These are phyloP conservation scores for Didymella exigua DNA, from an alignment of 2,329 filamentous ascomycete genomes.

Conservation along the genomic window DNA sequence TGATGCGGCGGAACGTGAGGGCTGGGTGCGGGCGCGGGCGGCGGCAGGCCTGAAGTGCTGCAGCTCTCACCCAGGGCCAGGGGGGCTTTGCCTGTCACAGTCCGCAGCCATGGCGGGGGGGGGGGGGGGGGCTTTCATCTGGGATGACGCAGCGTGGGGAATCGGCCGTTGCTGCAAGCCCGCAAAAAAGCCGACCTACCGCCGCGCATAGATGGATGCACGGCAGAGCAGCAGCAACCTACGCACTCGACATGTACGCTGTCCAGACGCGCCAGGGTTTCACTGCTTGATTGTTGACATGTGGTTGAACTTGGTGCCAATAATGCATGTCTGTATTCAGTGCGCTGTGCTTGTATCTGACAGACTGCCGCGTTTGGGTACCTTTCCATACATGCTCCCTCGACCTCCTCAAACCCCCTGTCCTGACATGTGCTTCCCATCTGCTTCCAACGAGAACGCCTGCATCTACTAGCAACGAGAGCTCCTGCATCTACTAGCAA, in stretches of 20 bases:
- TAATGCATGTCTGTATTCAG: neutral
- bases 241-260: neutral
- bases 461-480: no score
- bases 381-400: neutral
- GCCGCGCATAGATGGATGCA: neutral
- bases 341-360: neutral
- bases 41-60: conserved; percentile 9
- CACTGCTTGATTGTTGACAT: neutral
- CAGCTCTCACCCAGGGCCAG: conserved; percentile 34
- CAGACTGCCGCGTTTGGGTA: neutral
- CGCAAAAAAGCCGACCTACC: conserved; percentile 15
- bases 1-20: conserved; percentile 12
- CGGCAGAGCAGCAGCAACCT: conserved; percentile 2
- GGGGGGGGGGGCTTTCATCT: conserved; percentile 26
- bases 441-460: no score
- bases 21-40: neutral
- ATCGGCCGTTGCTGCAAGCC: conserved; percentile 9
- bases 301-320: neutral
- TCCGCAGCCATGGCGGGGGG: conserved; percentile 28
- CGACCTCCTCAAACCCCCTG: neutral
- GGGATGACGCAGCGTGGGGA: conserved; percentile 18
- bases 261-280: neutral
- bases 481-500: no score
- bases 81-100: conserved; percentile 14
- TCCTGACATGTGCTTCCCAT: neutral